Conservation (phyloP, 2,329 filamentous ascomycete genomes). For the Calonectria hongkongensis region DNA sequence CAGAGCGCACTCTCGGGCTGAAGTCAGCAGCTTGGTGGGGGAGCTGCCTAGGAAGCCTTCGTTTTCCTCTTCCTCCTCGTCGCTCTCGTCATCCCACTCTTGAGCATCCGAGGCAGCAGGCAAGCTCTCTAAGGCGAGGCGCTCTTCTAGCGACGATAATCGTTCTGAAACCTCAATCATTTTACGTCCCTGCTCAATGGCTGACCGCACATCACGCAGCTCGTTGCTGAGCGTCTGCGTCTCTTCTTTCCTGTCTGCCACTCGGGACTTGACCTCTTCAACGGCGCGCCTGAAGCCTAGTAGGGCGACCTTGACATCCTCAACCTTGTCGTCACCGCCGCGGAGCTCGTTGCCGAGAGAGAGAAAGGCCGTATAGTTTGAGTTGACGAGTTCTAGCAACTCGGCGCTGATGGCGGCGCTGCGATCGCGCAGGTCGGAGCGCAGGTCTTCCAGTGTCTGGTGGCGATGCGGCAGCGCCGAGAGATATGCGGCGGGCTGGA, state of each 20-base stretch:
- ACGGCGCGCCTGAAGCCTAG: constrained; percentile 90
- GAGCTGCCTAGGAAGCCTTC: constrained; percentile 65
- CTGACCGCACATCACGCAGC: constrained; percentile 76
- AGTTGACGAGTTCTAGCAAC: constrained; percentile 94
- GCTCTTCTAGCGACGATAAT: constrained; percentile 77
- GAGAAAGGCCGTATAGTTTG: constrained; percentile 94
- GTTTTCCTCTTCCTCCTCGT: constrained; percentile 61
- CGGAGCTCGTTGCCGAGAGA: constrained; percentile 86
- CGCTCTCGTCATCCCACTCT: constrained; percentile 62
- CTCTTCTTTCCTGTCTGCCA: constrained; percentile 78
- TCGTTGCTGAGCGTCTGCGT: constrained; percentile 79
- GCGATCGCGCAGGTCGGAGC: constrained; percentile 87
- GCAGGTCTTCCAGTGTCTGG: constrained; percentile 95
- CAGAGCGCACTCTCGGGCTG: constrained; percentile 67
- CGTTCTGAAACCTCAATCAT: constrained; percentile 81
- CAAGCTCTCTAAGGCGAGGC: constrained; percentile 72
- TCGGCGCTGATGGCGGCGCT: constrained; percentile 88
- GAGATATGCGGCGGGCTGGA: constrained; percentile 88
- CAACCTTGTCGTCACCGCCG: constrained; percentile 93
- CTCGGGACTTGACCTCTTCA: constrained; percentile 80
- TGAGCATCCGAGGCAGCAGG: constrained; percentile 45
- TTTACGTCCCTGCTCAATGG: constrained; percentile 77
- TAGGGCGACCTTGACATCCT: constrained; percentile 90
- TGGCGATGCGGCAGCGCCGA: constrained; percentile 88
- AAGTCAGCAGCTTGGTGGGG: constrained; percentile 66